Evolutionary conservation across 208 protist species (phyloP).

Genomic region (Wallacemonas sp.): DNA sequence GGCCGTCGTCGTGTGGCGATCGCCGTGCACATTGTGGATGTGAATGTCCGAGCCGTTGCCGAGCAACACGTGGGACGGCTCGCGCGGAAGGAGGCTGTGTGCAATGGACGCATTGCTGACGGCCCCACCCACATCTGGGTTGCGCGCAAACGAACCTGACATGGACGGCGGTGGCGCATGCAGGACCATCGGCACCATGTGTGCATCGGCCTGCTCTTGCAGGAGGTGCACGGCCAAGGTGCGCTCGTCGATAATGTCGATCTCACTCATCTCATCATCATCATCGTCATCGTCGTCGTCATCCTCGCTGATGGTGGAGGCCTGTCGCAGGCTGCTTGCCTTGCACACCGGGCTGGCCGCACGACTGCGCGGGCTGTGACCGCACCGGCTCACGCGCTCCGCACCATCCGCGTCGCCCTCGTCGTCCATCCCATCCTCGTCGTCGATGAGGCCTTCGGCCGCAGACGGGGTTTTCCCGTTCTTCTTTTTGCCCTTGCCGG

Average conservation of each 20-base stretch:
- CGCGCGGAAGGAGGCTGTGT: constrained; percentile 7
- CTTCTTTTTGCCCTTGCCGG: constrained; percentile 2
- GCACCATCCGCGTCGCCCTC: too few species aligned
- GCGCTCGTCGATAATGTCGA: not conserved
- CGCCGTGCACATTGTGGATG: not conserved
- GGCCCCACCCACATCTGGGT: constrained; percentile 3
- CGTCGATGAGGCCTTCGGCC: not conserved
- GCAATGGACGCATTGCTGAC: constrained; percentile 12
- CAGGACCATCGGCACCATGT: constrained; percentile 15
- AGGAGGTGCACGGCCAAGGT: not conserved
- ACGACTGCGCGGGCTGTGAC: too few species aligned
- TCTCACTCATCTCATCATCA: not conserved
- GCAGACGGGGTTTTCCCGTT: not conserved
- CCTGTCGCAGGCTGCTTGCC: not conserved
- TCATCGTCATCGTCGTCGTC: constrained; percentile 19
- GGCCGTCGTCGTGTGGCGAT: not conserved
- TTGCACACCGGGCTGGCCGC: too few species aligned
- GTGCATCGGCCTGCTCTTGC: not conserved
- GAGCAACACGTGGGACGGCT: constrained; percentile 2
- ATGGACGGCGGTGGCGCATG: constrained; percentile 9
- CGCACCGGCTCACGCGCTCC: too few species aligned
- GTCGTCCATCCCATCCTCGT: too few species aligned
- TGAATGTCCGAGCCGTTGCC: constrained; percentile 5
- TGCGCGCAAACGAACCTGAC: not conserved
- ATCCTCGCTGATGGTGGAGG: constrained; percentile 4